A percentile compares a stretch with the other conserved stretches of the same genome.
Conservation (phyloP, 768 basidiomycete species). For the Lepiota brunneoincarnata region DNA sequence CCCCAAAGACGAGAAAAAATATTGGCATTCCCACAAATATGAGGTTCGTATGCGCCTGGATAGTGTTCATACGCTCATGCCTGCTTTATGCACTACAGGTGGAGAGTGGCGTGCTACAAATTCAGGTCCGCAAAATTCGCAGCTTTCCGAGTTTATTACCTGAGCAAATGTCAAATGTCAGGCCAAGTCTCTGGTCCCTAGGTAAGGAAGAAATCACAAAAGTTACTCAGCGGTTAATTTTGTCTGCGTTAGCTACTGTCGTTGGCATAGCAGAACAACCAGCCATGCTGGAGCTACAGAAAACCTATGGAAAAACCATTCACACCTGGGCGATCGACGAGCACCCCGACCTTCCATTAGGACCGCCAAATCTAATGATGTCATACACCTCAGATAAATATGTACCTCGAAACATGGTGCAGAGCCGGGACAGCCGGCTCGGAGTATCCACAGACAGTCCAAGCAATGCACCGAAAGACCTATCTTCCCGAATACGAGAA, state of each 20-base stretch:
- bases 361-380: constrained; percentile 7
- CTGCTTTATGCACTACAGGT: constrained; percentile 4
- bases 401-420: constrained; percentile 6
- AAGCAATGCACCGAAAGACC: neutral
- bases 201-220: neutral
- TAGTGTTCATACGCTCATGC: neutral
- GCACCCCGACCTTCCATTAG: constrained; percentile 7
- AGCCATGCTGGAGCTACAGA: constrained; percentile 12
- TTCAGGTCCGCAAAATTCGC: neutral
- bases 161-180: neutral
- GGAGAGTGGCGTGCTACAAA: constrained; percentile 10
- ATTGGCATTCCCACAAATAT: constrained; percentile 13
- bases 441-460: constrained; percentile 2
- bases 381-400: constrained; percentile 9
- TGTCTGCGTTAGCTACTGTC: neutral
- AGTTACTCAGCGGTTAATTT: no score
- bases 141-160: neutral
- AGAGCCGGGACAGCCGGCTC: neutral
- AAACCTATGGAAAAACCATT: constrained; percentile 12
- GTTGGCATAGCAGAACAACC: constrained; percentile 11
- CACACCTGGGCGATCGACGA: constrained; percentile 13
- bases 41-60: neutral
- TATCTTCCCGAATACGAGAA: constrained; percentile 7
- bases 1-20: constrained; percentile 8
- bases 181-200: neutral